These are phyloP conservation scores for Fusarium tjaetaba DNA, from an alignment of 2,329 filamentous ascomycete genomes.

Conservation along the genomic window DNA sequence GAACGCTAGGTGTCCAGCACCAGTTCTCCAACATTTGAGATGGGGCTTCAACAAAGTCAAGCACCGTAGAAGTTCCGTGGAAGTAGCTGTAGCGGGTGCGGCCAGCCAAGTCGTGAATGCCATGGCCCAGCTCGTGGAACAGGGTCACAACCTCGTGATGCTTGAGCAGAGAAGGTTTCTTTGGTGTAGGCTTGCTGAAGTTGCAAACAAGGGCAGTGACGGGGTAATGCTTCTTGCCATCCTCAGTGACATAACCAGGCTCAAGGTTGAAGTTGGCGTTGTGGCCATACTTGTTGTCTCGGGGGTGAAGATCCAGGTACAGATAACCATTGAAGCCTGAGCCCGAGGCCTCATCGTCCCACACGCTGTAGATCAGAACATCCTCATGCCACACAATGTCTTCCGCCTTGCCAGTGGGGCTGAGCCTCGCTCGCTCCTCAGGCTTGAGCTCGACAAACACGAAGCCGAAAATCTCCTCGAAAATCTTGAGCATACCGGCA, in stretches of 20 bases:
- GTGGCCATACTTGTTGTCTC: conserved; percentile 85
- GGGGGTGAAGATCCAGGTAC: conserved; percentile 83
- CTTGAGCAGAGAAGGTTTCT: conserved; percentile 82
- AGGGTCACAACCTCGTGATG: conserved; percentile 85
- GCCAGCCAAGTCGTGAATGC: conserved; percentile 74
- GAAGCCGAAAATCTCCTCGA: conserved; percentile 83
- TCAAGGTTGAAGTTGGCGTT: conserved; percentile 87
- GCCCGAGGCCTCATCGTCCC: conserved; percentile 79
- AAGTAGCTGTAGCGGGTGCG: conserved; percentile 71
- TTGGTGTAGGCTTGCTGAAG: conserved; percentile 81
- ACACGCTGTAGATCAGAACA: conserved; percentile 84
- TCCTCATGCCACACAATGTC: conserved; percentile 86
- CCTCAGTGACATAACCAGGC: conserved; percentile 72
- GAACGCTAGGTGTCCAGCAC: conserved; percentile 75
- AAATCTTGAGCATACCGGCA: conserved; percentile 82
- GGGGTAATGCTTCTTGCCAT: conserved; percentile 78
- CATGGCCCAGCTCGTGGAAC: conserved; percentile 81
- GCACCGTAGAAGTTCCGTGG: conserved; percentile 73
- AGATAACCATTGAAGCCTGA: conserved; percentile 81
- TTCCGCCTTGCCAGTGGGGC: conserved; percentile 72
- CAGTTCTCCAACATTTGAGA: conserved; percentile 81
- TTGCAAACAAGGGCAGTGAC: conserved; percentile 86
- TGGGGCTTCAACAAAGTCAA: conserved; percentile 77
- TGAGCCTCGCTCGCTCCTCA: conserved; percentile 71
- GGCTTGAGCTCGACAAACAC: conserved; percentile 77